Evolutionary conservation across 2,329 filamentous ascomycete genomes (phyloP), one percentile per base, ranked within the genome.

Genomic region (Aspergillus sp.): DNA sequence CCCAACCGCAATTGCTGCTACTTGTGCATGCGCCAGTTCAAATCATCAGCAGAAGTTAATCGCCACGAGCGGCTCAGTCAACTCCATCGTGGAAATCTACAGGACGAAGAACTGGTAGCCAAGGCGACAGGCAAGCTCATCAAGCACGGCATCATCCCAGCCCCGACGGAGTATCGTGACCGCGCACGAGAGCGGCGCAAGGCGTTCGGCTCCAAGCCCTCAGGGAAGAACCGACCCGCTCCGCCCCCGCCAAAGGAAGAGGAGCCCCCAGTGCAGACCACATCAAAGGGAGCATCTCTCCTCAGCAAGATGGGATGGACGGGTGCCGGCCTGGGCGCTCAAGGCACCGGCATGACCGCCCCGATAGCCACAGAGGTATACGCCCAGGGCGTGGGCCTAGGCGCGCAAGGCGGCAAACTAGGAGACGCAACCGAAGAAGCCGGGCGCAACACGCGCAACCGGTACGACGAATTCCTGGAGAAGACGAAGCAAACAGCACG

Each of bases 1-100:
- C 75, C 82, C 55, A 80, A 81, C 25, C 81, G 82, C 25, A 80
- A 82, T 61, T 85, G 83, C 76, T 89, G 87, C 69, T 83, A 87
- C 55, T 77, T 88, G n/a, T 89, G 87, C 69, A 81, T 83, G 68
- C 81, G 84, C 25, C 79, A 84, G 63, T 87, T 88, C 66, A 84
- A 84, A 56, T 79, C 79, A 1, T 75, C 80, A 6, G 80, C 80
- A 1, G 81, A 87, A 67, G 80, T 87, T 43, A 82, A 84, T 63
- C 80, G 81, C 61, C 87, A 90, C 70, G 85, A 89, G 67, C 80
- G 82, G 6, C 78, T 84, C 21, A 86, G 84, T 64, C 78, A 85
- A 57, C 75, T 85, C 28, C 87, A 89, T 67, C 80, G 81, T 10
- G 76, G 79, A 28, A 87, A 86, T 56, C 70, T 87, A 39, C 77